phyloP scores from a whole-genome alignment of 805 yeast genomes.

The Yamadazyma scolyti region DNA sequence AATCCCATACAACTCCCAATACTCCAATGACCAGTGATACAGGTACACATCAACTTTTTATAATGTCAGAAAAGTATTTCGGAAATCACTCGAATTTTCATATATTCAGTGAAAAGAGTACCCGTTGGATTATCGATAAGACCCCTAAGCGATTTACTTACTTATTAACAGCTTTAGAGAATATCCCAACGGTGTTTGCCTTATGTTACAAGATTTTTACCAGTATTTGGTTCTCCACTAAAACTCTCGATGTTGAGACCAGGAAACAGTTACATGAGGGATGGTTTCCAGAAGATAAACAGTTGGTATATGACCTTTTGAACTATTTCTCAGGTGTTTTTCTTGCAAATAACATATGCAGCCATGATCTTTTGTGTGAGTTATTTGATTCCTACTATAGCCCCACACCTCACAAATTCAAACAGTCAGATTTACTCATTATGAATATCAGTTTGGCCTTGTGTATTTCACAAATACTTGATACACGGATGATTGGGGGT shows the following conservation, averaged over 20 bases:
- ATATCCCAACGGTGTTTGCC: slow-evolving; percentile 25
- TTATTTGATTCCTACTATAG: slow-evolving; percentile 24
- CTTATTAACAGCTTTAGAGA: slow-evolving; percentile 25
- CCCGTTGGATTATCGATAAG: slow-evolving; percentile 26
- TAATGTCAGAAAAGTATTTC: slow-evolving; percentile 14
- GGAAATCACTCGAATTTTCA: slow-evolving; percentile 35
- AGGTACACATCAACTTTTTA: background rate
- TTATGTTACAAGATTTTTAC: slow-evolving; percentile 11
- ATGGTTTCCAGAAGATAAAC: slow-evolving; percentile 18
- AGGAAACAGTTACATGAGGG: slow-evolving; percentile 7
- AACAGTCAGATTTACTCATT: slow-evolving; percentile 28
- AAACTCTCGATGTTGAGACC: slow-evolving; percentile 6
- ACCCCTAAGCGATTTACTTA: slow-evolving; percentile 20
- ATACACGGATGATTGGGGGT: slow-evolving; percentile 13
- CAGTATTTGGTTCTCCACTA: slow-evolving; percentile 11
- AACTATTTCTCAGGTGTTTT: slow-evolving; percentile 20
- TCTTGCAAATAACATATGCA: slow-evolving; percentile 19
- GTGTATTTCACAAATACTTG: slow-evolving; percentile 18
- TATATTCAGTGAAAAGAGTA: slow-evolving; percentile 30
- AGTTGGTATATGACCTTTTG: slow-evolving; percentile 23
- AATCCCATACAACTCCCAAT: too few species aligned
- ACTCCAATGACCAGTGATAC: too few species aligned
- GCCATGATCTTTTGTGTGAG: slow-evolving; percentile 10
- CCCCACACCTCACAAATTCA: slow-evolving; percentile 11
- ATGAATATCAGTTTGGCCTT: slow-evolving; percentile 29